Percentiles rank a stretch among this genome's conserved stretches.
Conservation (phyloP, 1,139 yeast species). For the Scheffersomyces stambukii region DNA sequence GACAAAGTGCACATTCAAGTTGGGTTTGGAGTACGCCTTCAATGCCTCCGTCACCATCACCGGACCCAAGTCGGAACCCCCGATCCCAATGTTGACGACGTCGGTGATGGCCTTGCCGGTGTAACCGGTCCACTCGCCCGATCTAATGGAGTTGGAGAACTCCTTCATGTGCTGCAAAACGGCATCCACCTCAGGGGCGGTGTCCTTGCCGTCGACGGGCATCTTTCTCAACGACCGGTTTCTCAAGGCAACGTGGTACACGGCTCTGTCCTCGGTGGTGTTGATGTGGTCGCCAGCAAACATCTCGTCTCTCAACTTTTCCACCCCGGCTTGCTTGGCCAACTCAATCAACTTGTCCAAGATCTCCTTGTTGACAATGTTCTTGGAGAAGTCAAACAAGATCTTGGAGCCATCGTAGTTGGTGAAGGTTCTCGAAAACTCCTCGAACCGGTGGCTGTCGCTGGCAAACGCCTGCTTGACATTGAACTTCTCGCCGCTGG, state of each 20-base stretch:
- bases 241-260: constrained; percentile 92
- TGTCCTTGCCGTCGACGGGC: constrained; percentile 86
- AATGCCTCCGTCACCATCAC: constrained; percentile 99
- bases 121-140: constrained; percentile 95
- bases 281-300: constrained; percentile 92
- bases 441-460: constrained; percentile 72
- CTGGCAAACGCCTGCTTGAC: constrained; percentile 73
- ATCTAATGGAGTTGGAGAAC: constrained; percentile 82
- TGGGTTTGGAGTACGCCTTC: constrained; percentile 78
- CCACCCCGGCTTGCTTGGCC: constrained; percentile 89
- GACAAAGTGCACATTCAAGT: constrained; percentile 82
- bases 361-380: constrained; percentile 83
- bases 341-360: constrained; percentile 61
- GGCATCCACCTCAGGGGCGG: constrained; percentile 82
- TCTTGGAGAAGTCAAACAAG: constrained; percentile 92
- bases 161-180: constrained; percentile 96
- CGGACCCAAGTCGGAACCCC: constrained; percentile 98
- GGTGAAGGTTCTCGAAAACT: constrained; percentile 69
- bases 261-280: constrained; percentile 95
- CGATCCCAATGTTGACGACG: constrained; percentile 96
- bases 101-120: constrained; percentile 92
- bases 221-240: constrained; percentile 79
- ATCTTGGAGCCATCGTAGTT: constrained; percentile 86
- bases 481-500: constrained; percentile 61
- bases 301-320: constrained; percentile 82